A percentile compares a stretch with the other conserved stretches of the same genome.
Evolutionary conservation across 129 eudicot species (phyloP).

Genomic region (Cynara cardunculus): DNA sequence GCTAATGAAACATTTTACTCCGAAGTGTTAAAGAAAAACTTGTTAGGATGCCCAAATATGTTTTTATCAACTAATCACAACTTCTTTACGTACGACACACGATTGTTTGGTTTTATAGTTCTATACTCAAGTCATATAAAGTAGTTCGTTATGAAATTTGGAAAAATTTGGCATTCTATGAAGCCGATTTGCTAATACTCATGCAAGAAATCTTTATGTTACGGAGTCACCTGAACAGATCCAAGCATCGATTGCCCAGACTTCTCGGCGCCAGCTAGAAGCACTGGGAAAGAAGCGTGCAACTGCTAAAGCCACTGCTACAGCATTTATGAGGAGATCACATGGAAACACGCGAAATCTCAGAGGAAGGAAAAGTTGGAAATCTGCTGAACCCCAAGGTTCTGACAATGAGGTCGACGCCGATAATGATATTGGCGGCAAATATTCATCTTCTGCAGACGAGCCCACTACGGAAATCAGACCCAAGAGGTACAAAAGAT

Average conservation of each 20-base stretch:
- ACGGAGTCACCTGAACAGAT: conserved; percentile 43
- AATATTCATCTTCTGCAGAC: conserved; percentile 75
- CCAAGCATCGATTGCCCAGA: conserved; percentile 86
- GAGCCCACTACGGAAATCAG: conserved; percentile 50
- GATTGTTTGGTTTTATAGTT: background rate
- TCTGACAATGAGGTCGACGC: conserved; percentile 69
- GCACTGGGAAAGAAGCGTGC: conserved; percentile 82
- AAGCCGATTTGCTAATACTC: background rate
- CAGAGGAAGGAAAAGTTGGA: conserved; percentile 54
- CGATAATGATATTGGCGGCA: conserved; percentile 47
- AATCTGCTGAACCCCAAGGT: conserved; percentile 39
- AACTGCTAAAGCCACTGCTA: conserved; percentile 50
- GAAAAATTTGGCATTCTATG: background rate
- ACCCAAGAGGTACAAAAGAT: conserved; percentile 51
- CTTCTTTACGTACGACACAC: background rate
- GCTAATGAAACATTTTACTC: background rate
- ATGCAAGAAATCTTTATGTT: background rate
- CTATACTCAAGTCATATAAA: background rate
- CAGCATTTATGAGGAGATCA: conserved; percentile 48
- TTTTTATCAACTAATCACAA: background rate
- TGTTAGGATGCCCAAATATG: background rate
- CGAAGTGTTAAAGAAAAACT: background rate
- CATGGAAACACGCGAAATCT: conserved; percentile 38
- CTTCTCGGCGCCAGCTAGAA: conserved; percentile 77
- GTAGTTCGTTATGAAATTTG: background rate